A percentile compares a stretch with the other conserved stretches of the same genome.
Evolutionary conservation across 2,329 filamentous ascomycete genomes (phyloP).

Genomic region (Exserohilum rostratum): DNA sequence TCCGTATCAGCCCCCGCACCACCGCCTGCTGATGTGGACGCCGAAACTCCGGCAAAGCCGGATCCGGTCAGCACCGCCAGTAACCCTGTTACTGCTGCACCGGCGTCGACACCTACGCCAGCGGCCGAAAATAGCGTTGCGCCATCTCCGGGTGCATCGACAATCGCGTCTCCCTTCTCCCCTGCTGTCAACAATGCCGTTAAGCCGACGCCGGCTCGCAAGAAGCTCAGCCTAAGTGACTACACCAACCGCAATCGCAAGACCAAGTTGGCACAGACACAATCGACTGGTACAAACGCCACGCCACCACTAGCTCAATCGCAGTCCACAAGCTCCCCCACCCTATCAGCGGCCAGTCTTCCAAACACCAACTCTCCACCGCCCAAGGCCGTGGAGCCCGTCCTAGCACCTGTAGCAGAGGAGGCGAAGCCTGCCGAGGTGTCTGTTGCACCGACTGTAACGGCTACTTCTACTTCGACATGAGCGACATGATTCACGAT

Average conservation of each 20-base stretch:
- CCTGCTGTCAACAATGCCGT: slow-evolving; percentile 51
- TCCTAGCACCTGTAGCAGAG: slow-evolving; percentile 35
- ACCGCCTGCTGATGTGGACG: slow-evolving; percentile 31
- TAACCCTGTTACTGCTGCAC: slow-evolving; percentile 28
- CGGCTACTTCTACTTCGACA: slow-evolving; percentile 27
- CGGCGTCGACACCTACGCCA: slow-evolving; percentile 31
- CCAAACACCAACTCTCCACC: slow-evolving; percentile 38
- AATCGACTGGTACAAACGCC: slow-evolving; percentile 29
- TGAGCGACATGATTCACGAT: slow-evolving; percentile 35
- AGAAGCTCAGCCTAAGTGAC: slow-evolving; percentile 60
- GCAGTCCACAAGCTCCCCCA: slow-evolving; percentile 41
- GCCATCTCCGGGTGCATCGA: slow-evolving; percentile 36
- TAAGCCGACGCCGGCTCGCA: slow-evolving; percentile 51
- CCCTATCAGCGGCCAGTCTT: slow-evolving; percentile 39
- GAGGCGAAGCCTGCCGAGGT: slow-evolving; percentile 27
- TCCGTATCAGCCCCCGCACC: slow-evolving; percentile 15
- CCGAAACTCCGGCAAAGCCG: slow-evolving; percentile 40
- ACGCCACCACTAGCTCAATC: slow-evolving; percentile 31
- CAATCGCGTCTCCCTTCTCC: slow-evolving; percentile 42
- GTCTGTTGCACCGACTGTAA: slow-evolving; percentile 13
- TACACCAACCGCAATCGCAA: slow-evolving; percentile 55
- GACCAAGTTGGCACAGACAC: slow-evolving; percentile 46
- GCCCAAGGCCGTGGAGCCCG: slow-evolving; percentile 33
- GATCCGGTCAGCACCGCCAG: slow-evolving; percentile 27
- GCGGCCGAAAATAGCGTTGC: slow-evolving; percentile 27